A percentile compares a stretch with the other conserved stretches of the same genome.
Conservation (phyloP, 164 flowering plant species). For the Saururus chinensis region DNA sequence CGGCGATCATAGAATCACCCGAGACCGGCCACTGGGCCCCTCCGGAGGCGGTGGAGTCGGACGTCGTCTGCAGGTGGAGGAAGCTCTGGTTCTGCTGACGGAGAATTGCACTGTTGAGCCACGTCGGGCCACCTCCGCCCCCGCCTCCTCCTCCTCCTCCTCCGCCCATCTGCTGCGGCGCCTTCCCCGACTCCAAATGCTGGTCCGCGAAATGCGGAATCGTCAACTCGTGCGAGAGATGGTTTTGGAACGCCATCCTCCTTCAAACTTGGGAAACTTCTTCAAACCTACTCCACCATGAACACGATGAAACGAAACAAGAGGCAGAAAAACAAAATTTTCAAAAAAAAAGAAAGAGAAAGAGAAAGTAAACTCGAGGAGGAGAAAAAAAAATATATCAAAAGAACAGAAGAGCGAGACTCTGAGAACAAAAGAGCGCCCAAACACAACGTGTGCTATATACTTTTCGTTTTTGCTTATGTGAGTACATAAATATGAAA, state of each 20-base stretch:
- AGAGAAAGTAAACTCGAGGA: constrained; percentile 1
- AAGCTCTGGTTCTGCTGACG: constrained; percentile 35
- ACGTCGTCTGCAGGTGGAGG: constrained; percentile 37
- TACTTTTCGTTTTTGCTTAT: too few species aligned
- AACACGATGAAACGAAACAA: not conserved
- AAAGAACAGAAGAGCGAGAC: too few species aligned
- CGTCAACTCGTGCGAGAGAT: constrained; percentile 33
- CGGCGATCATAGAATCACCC: constrained; percentile 18
- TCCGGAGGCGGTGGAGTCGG: constrained; percentile 19
- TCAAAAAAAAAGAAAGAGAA: not conserved
- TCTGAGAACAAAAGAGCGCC: too few species aligned
- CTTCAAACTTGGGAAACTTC: too few species aligned
- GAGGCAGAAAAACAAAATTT: not conserved
- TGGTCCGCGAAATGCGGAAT: constrained; percentile 32
- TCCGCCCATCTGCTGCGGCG: constrained; percentile 3
- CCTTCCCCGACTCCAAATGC: constrained; percentile 14
- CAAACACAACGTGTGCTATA: not conserved
- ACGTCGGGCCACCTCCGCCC: constrained; percentile 27
- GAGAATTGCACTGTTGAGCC: constrained; percentile 46
- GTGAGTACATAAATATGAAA: too few species aligned
- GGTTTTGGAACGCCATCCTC: constrained; percentile 29
- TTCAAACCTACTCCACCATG: not conserved
- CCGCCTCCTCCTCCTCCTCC: constrained; percentile 7
- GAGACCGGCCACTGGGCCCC: constrained; percentile 17
- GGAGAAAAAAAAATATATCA: too few species aligned